Percentiles rank a stretch among this genome's conserved stretches.
Conservation (phyloP, 1,284 basidiomycete species). For the Moniliella sp. region DNA sequence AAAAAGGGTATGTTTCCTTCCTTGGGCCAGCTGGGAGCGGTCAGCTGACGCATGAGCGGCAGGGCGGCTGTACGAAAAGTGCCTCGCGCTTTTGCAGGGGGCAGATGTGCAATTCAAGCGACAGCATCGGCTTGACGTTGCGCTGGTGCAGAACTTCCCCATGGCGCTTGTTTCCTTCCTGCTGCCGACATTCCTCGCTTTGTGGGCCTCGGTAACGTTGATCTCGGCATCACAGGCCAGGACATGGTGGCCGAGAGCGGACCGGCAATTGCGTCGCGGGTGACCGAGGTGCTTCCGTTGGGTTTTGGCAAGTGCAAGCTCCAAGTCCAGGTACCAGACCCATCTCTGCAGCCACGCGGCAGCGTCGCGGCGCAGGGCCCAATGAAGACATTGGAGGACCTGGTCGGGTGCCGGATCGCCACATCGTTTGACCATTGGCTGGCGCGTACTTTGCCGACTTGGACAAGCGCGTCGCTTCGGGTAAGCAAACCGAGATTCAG, state of each 20-base stretch:
- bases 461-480: too few relatives aligned
- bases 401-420: slow-evolving; percentile 75
- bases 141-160: slow-evolving; percentile 69
- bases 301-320: slow-evolving; percentile 84
- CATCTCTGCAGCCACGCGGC: slow-evolving; percentile 31
- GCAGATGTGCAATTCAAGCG: slow-evolving; percentile 90
- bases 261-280: slow-evolving; percentile 41
- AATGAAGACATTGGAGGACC: slow-evolving; percentile 41
- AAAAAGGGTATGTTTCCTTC: too few relatives aligned
- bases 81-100: slow-evolving; percentile 52
- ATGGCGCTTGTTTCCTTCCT: slow-evolving; percentile 92
- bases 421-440: slow-evolving; percentile 79
- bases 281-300: slow-evolving; percentile 61
- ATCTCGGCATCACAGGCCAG: slow-evolving; percentile 75
- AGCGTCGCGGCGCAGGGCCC: slow-evolving; percentile 15
- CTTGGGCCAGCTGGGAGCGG: too few relatives aligned
- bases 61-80: slow-evolving; percentile 67
- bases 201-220: slow-evolving; percentile 88
- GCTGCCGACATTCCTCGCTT: slow-evolving; percentile 94
- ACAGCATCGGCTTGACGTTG: slow-evolving; percentile 70
- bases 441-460: slow-evolving; percentile 55
- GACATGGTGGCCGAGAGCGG: slow-evolving; percentile 79
- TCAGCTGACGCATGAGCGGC: too few relatives aligned
- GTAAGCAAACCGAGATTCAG: slow-evolving; percentile 77
- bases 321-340: slow-evolving; percentile 80